These are phyloP conservation scores for Salix dunnii DNA, from an alignment of 345 rosid species.

Conservation along the genomic window DNA sequence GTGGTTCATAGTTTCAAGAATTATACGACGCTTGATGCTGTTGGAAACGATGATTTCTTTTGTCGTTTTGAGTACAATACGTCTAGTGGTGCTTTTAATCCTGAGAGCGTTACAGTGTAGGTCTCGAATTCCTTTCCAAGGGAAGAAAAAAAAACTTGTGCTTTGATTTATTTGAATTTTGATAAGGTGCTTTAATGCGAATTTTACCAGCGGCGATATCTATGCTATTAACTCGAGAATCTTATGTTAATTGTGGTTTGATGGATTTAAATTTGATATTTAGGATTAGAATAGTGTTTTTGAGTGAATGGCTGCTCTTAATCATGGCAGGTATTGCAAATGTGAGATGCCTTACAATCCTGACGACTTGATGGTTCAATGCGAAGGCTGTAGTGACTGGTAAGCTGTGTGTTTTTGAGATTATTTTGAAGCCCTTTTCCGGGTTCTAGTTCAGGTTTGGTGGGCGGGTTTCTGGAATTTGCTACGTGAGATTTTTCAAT, in stretches of 20 bases:
- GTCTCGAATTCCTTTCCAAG: constrained; percentile 12
- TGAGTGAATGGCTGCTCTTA: no score
- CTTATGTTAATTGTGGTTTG: background rate
- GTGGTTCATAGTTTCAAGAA: constrained; percentile 79
- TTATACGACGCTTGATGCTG: constrained; percentile 89
- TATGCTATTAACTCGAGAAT: background rate
- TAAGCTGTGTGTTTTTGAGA: constrained; percentile 27
- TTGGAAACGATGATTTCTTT: constrained; percentile 91
- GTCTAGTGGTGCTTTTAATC: constrained; percentile 75
- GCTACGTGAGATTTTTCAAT: background rate
- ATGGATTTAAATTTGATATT: background rate
- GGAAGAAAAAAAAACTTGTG: background rate
- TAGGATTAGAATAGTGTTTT: background rate
- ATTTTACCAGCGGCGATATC: background rate
- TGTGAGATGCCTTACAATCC: constrained; percentile 99
- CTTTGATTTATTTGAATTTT: background rate
- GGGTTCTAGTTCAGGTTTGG: background rate
- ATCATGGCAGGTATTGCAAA: constrained; percentile 71
- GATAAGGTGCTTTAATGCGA: background rate
- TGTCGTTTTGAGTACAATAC: constrained; percentile 97
- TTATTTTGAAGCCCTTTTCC: constrained; percentile 6
- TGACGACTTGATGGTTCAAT: constrained; percentile 94
- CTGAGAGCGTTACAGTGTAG: constrained; percentile 96
- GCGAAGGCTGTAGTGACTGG: constrained; percentile 94
- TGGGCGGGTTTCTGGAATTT: background rate